A percentile compares a stretch with the other conserved stretches of the same genome.
Evolutionary conservation across 805 yeast species (phyloP).

Genomic region (Candida krabiensis): DNA sequence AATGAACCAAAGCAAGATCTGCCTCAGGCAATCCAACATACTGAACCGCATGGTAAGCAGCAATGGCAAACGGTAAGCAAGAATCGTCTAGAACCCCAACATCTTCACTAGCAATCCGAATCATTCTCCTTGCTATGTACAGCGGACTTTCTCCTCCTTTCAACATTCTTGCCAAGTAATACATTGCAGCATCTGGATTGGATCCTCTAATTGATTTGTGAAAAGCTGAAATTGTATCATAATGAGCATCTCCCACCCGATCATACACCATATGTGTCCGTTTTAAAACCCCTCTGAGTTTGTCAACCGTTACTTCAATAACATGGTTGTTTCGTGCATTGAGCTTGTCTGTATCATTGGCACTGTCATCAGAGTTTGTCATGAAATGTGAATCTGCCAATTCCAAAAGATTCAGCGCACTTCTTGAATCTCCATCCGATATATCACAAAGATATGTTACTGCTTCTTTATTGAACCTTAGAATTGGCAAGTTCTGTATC

Average conservation of each 20-base stretch:
- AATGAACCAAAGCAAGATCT: conserved; percentile 84
- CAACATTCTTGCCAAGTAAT: conserved; percentile 84
- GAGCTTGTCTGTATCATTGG: conserved; percentile 15
- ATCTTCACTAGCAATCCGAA: conserved; percentile 94
- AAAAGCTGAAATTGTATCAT: conserved; percentile 93
- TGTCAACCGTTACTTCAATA: conserved; percentile 39
- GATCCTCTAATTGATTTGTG: conserved; percentile 92
- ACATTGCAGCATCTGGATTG: conserved; percentile 86
- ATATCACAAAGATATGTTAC: conserved; percentile 68
- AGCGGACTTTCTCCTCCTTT: conserved; percentile 93
- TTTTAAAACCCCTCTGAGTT: conserved; percentile 42
- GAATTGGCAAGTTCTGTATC: conserved; percentile 47
- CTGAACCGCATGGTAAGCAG: conserved; percentile 84
- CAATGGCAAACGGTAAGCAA: conserved; percentile 81
- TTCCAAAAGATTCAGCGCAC: conserved; percentile 79
- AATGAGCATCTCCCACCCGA: conserved; percentile 86
- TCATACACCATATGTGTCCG: conserved; percentile 70
- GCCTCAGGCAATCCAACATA: conserved; percentile 95
- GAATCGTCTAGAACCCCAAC: conserved; percentile 83
- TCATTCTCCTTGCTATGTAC: conserved; percentile 86
- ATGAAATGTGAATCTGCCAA: conserved; percentile 57
- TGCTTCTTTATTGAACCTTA: conserved; percentile 55
- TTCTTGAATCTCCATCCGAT: conserved; percentile 87
- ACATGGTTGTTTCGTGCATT: conserved; percentile 16
- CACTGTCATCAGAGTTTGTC: conserved; percentile 13